A percentile compares a stretch with the other conserved stretches of the same genome.
Conservation (phyloP, 495 filamentous ascomycete species). For the Penicillium diatomitis region DNA sequence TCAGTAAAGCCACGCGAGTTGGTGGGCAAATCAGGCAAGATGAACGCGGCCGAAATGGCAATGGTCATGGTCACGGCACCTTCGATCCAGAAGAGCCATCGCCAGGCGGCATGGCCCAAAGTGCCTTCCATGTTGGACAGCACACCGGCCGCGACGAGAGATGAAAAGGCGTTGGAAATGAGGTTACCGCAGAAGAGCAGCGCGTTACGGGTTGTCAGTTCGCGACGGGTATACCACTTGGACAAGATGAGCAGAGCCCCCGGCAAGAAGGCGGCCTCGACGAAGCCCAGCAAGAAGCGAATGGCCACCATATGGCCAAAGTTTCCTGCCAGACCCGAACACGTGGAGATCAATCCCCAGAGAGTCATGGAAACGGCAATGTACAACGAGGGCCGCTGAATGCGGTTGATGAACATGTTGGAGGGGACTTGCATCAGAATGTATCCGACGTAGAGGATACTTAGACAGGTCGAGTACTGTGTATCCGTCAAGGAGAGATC, state of each 20-base stretch:
- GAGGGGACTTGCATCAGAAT: conserved; percentile 27
- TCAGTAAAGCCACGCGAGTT: conserved; percentile 62
- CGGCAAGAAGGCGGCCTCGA: conserved; percentile 38
- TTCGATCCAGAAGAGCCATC: conserved; percentile 57
- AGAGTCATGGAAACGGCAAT: conserved; percentile 54
- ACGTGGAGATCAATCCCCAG: conserved; percentile 57
- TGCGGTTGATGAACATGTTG: conserved; percentile 35
- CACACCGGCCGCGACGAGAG: conserved; percentile 43
- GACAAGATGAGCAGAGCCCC: conserved; percentile 38
- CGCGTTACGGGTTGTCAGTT: conserved; percentile 34
- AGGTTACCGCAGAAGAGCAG: conserved; percentile 38
- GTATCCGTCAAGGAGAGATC: conserved; percentile 37
- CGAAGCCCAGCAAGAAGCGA: conserved; percentile 60
- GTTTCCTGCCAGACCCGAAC: conserved; percentile 44
- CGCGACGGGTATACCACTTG: conserved; percentile 38
- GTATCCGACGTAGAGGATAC: conserved; percentile 59
- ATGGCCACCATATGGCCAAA: conserved; percentile 51
- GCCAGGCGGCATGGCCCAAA: conserved; percentile 43
- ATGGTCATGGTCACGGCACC: conserved; percentile 24
- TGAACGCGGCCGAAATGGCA: conserved; percentile 38
- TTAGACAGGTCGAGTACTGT: conserved; percentile 49
- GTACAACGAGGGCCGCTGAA: conserved; percentile 48
- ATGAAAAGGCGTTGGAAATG: conserved; percentile 56
- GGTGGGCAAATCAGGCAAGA: conserved; percentile 66
- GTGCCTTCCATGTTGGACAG: conserved; percentile 33